These are phyloP conservation scores for Kazachstania bromeliacearum DNA, from an alignment of 805 yeast genomes.

Conservation along the genomic window DNA sequence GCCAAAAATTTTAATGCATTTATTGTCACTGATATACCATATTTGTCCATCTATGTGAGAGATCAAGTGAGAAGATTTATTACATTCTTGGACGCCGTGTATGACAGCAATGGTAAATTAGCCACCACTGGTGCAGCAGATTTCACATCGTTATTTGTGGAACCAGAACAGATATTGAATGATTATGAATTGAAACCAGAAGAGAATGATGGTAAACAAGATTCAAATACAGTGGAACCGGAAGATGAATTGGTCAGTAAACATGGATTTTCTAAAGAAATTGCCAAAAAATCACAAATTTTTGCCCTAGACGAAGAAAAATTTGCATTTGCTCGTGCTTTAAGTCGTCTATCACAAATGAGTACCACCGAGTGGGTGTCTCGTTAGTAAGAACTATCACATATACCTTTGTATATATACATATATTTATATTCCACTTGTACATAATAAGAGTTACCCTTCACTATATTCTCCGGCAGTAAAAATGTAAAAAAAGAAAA, in stretches of 20 bases:
- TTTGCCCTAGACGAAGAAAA: slow-evolving; percentile 90
- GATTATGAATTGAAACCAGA: slow-evolving; percentile 27
- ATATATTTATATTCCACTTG: not conserved
- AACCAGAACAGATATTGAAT: slow-evolving; percentile 49
- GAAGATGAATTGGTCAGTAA: slow-evolving; percentile 56
- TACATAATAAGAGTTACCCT: too few species aligned
- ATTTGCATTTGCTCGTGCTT: slow-evolving; percentile 93
- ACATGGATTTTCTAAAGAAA: slow-evolving; percentile 66
- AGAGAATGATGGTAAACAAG: slow-evolving; percentile 11
- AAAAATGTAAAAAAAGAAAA: not conserved
- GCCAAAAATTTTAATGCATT: slow-evolving; percentile 69
- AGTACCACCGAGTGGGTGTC: slow-evolving; percentile 82
- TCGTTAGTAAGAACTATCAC: not conserved
- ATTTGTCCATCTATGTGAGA: slow-evolving; percentile 62
- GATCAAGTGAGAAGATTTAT: slow-evolving; percentile 87
- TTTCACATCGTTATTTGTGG: slow-evolving; percentile 77
- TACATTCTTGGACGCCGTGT: slow-evolving; percentile 90
- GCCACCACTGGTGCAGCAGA: slow-evolving; percentile 87
- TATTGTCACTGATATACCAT: slow-evolving; percentile 90
- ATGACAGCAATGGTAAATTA: slow-evolving; percentile 78
- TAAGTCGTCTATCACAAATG: slow-evolving; percentile 88
- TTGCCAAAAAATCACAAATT: slow-evolving; percentile 62
- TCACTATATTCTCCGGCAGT: too few species aligned
- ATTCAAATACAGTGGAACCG: slow-evolving; percentile 24
- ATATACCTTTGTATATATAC: too few species aligned